Base-by-base conservation (phyloP, 2,329 filamentous ascomycete genomes). In the Nemania sp. region DNA sequence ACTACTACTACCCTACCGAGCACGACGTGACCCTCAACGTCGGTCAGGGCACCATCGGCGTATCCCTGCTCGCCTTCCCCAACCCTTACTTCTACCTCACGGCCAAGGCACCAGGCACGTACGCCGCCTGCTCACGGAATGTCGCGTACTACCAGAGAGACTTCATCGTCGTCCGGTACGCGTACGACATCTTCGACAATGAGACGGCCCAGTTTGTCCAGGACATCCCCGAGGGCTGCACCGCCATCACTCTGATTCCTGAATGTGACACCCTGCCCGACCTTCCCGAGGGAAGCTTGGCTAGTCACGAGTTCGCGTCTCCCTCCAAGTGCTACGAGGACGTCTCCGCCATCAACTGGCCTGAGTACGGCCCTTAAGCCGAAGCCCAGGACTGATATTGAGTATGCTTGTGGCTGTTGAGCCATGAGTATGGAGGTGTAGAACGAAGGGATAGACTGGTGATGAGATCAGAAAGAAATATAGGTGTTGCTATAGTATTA, bases 91-190 rank as follows among this genome's bases (percentile, higher is more conserved):
- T 76, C 24, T 74, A 74, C 53, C 70, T 82, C 1, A 76, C 75
- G 5, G 74, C 63, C 0, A 54, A 64, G 18, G 73, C 74, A 3
- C 76, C 27, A 45, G 70, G 79, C 7, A 79, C 76, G 0, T 85
- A 78, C 64, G 74, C 82, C 13, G 83, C 82, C 13, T 87, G 85
- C 73, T 77, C 81, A 54, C 79, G 80, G 45, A 75, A 68, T 3
- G 69, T 85, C 2, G 71, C 77, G 1, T 86, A 84, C 75, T 85
- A 85, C 71, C 68, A 73, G 26, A 72, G 72, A 53, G 73, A 80
- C 51, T 80, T 81, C 47, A 76, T 80, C 61, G 75, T 80, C 27
- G 75, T 85, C 62, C 80, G 81, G 70, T 81, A 80, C 51, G 75
- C 78, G 26, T 78, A 79, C 67, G 70, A 69, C 53, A 63, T 26